A percentile compares a stretch with the other conserved stretches of the same genome.
Evolutionary conservation across 2,329 filamentous ascomycete genomes (phyloP).

Genomic region (Talaromyces sp.): DNA sequence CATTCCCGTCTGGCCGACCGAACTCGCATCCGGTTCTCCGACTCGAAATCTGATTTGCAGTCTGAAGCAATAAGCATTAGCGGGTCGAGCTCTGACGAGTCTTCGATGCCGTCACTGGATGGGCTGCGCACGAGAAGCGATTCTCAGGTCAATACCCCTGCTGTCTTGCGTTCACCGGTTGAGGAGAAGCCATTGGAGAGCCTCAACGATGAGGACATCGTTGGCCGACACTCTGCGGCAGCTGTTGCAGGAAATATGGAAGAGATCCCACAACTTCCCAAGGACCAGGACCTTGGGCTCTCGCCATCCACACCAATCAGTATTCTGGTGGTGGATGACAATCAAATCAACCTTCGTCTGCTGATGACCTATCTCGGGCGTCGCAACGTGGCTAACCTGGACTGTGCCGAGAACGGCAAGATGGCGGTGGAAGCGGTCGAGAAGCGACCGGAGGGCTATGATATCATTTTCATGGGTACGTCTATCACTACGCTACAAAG

Average conservation of each 20-base stretch:
- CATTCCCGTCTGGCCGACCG: slow-evolving; percentile 5
- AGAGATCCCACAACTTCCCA: background rate
- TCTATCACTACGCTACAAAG: background rate
- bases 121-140: slow-evolving; percentile 1
- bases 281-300: background rate
- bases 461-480: slow-evolving; percentile 43
- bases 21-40: background rate
- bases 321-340: slow-evolving; percentile 43
- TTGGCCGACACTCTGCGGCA: slow-evolving; percentile 5
- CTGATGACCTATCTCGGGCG: slow-evolving; percentile 41
- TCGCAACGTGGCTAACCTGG: slow-evolving; percentile 27
- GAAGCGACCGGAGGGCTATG: slow-evolving; percentile 27
- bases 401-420: slow-evolving; percentile 39
- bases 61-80: background rate
- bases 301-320: slow-evolving; percentile 14
- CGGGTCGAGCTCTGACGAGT: background rate
- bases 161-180: background rate
- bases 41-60: background rate
- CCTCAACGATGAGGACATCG: background rate
- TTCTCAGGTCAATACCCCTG: background rate
- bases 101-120: background rate
- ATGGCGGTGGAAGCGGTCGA: slow-evolving; percentile 38
- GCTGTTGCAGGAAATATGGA: background rate
- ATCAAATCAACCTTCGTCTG: slow-evolving; percentile 40
- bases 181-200: slow-evolving; percentile 1